phyloP scores from a whole-genome alignment of 345 rosid species.

The Hirschfeldia incana region DNA sequence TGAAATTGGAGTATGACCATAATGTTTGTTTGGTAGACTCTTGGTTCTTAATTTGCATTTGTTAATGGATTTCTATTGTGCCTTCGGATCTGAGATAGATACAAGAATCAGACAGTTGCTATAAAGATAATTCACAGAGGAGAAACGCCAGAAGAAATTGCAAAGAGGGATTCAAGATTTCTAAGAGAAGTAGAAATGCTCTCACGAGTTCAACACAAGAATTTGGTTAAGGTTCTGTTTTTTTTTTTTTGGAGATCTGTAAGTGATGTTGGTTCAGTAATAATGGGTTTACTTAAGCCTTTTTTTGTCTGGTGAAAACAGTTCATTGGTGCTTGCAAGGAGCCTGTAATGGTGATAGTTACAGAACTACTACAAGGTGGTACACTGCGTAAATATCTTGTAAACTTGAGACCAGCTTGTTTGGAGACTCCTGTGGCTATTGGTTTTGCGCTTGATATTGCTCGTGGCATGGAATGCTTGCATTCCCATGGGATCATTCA shows the following conservation, averaged over 20 bases:
- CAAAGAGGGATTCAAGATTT: constrained; percentile 79
- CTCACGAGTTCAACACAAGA: constrained; percentile 88
- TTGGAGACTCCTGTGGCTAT: constrained; percentile 72
- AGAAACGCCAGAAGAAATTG: constrained; percentile 77
- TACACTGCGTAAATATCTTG: constrained; percentile 75
- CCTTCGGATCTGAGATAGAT: constrained; percentile 43
- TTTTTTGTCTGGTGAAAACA: constrained; percentile 36
- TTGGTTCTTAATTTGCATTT: not conserved
- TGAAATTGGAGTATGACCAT: not conserved
- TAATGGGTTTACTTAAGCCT: not conserved
- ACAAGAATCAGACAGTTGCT: constrained; percentile 88
- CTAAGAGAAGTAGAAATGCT: constrained; percentile 90
- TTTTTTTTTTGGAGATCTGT: not conserved
- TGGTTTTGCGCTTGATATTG: constrained; percentile 88
- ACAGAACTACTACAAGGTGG: constrained; percentile 88
- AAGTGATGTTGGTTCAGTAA: not conserved
- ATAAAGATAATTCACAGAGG: constrained; percentile 82
- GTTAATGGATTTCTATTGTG: constrained; percentile 12
- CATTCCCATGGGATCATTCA: constrained; percentile 96
- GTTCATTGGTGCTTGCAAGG: constrained; percentile 97
- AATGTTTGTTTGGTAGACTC: not conserved
- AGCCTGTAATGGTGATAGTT: constrained; percentile 94
- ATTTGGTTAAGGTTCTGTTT: constrained; percentile 73
- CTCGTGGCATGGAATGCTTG: constrained; percentile 95
- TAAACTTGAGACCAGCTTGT: constrained; percentile 79